Conservation (phyloP, 805 yeast genomes). For the Metschnikowia orientalis region DNA sequence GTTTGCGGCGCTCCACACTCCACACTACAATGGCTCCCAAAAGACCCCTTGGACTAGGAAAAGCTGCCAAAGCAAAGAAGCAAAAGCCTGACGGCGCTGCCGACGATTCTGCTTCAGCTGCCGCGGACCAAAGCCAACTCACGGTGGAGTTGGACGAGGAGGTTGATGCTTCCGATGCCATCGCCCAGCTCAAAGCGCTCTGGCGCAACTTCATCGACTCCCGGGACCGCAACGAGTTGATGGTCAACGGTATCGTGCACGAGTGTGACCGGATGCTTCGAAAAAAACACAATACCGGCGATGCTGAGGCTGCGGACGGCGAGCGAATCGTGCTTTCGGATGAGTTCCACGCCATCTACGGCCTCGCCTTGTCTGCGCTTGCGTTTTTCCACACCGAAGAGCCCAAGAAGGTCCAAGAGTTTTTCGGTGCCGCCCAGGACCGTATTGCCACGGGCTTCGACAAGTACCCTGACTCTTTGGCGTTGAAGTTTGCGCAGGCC, state of each 20-base stretch:
- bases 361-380: conserved; percentile 62
- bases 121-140: conserved; percentile 22
- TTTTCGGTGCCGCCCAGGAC: conserved; percentile 68
- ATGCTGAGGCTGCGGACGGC: conserved; percentile 4
- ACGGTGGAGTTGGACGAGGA: conserved; percentile 65
- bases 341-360: conserved; percentile 69
- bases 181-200: conserved; percentile 70
- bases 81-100: conserved; percentile 14
- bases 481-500: conserved; percentile 50
- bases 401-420: conserved; percentile 45
- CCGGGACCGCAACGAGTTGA: conserved; percentile 57
- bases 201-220: conserved; percentile 60
- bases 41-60: conserved; percentile 39
- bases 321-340: conserved; percentile 31
- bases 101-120: conserved; percentile 7
- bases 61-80: conserved; percentile 26
- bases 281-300: conserved; percentile 20
- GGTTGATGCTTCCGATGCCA: conserved; percentile 70
- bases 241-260: conserved; percentile 81
- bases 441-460: conserved; percentile 58
- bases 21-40: conserved; percentile 18
- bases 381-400: conserved; percentile 52
- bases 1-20: too few species aligned
- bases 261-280: conserved; percentile 82
- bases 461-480: conserved; percentile 41